Conservation (phyloP, 768 basidiomycete species). For the Agaricus sinodeliciosus region DNA sequence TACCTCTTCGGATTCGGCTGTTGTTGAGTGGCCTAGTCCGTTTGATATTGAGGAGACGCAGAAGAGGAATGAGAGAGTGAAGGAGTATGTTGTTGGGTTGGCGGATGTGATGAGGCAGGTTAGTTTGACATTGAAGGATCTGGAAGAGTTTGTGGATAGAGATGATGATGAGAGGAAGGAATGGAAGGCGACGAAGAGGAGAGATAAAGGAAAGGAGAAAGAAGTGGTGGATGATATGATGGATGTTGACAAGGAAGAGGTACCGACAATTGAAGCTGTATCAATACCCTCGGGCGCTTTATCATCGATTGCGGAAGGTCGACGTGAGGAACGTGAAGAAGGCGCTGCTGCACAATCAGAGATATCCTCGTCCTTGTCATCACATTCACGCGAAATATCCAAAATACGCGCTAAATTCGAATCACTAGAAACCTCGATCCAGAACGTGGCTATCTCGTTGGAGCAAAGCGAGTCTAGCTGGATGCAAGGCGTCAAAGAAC, state of each 20-base stretch:
- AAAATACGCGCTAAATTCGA: background rate
- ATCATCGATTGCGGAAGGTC: background rate
- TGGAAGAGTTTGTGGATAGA: conserved; percentile 9
- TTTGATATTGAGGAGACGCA: conserved; percentile 8
- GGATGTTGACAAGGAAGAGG: conserved; percentile 2
- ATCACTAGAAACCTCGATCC: background rate
- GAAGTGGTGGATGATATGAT: background rate
- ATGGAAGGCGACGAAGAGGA: conserved; percentile 1
- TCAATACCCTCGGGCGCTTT: background rate
- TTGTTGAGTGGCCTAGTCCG: background rate
- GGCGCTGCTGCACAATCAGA: background rate
- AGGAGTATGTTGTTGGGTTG: conserved; percentile 10
- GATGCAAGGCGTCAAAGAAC: background rate
- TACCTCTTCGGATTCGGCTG: conserved; percentile 2
- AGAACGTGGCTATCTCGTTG: background rate
- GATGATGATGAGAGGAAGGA: background rate
- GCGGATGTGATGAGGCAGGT: conserved; percentile 13
- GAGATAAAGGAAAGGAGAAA: conserved; percentile 7
- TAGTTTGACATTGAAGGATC: conserved; percentile 6
- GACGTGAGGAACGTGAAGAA: background rate
- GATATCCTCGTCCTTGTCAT: background rate
- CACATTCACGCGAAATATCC: background rate
- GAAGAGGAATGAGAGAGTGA: conserved; percentile 10
- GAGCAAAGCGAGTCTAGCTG: background rate
- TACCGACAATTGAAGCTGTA: background rate